Base-by-base conservation (phyloP, 768 basidiomycete species). In the Agrocybe chaxingu region DNA sequence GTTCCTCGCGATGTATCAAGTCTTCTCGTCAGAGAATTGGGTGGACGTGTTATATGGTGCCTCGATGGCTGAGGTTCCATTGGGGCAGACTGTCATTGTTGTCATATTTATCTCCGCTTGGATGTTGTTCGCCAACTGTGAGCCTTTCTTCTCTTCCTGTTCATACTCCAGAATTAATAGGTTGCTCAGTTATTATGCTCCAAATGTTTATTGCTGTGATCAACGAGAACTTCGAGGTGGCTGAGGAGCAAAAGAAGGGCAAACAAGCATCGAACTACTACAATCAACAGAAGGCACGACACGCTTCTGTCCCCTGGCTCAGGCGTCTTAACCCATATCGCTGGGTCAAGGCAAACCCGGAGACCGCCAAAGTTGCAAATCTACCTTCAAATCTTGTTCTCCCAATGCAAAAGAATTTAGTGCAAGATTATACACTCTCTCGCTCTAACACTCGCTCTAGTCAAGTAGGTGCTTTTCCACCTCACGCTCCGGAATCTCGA, bases 191-290 rank as follows among this genome's bases (percentile, higher is more conserved):
- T 74, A 91, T 96, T 59, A 77, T 96, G 7, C 66, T 96, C 43
- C 93, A 96, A 63, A 88, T 98, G 85, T 97, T 98, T 72, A 91
- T 98, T 60, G 96, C 96, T 32, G 93, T 96, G 40, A 93, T 97
- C 75, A 91, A 94, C 61, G 93, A 95, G 74, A 96, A 95, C 67
- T 98, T 98, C 59, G 77, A 85, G 18, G 83, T 97, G 4, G 92
- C 92, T 0, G 96, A 98, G 61, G 92, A 95, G 62, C 79, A 84
- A 24, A 98, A 98, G 72, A 82, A 86, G 46, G 78, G 79, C 11
- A 78, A 87, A 54, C 96, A 97, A 66, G 83, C 87, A 4, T 80
- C 82, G 5, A 78, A 82, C 42, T 87, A 84, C 62, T 82, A 79
- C 71, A 81, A 72, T 11, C 76, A 77, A 37, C 76, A 81, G 52